Percentiles rank a stretch among this genome's conserved stretches.
phyloP scores from a whole-genome alignment of 2,329 filamentous ascomycete species.

The Emergomyces orientalis region DNA sequence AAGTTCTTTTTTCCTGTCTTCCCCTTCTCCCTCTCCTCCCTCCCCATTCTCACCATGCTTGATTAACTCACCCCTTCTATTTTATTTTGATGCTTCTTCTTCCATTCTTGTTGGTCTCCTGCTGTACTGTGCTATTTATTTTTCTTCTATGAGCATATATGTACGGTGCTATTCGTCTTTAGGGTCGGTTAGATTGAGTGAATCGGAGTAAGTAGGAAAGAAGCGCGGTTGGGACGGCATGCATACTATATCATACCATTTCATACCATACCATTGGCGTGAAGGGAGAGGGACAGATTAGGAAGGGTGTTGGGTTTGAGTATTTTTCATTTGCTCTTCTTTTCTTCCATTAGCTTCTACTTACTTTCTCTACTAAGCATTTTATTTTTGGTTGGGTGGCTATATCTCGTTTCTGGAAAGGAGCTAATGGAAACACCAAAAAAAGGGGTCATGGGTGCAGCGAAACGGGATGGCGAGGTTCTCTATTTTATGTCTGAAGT shows the following conservation, averaged over 20 bases:
- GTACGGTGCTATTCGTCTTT: background rate
- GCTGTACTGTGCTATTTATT: background rate
- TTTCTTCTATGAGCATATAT: background rate
- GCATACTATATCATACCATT: too few species aligned
- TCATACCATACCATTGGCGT: background rate
- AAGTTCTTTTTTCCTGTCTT: conserved; percentile 3
- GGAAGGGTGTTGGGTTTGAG: background rate
- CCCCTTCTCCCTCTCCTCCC: background rate
- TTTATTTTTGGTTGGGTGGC: background rate
- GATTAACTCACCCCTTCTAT: background rate
- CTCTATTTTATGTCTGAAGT: background rate
- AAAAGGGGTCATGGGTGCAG: background rate
- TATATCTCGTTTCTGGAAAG: background rate
- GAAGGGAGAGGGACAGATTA: too few species aligned
- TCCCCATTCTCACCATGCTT: conserved; percentile 7
- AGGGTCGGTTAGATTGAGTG: background rate
- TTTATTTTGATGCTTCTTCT: background rate
- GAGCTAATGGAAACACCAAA: background rate
- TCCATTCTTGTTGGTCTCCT: conserved; percentile 11
- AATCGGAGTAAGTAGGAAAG: background rate
- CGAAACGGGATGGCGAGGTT: background rate
- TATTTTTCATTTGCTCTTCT: background rate
- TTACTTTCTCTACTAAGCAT: background rate
- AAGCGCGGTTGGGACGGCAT: background rate
- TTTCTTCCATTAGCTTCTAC: background rate